Conservation (phyloP, 192 early-diverging fungal species). For the Coemansia sp. region DNA sequence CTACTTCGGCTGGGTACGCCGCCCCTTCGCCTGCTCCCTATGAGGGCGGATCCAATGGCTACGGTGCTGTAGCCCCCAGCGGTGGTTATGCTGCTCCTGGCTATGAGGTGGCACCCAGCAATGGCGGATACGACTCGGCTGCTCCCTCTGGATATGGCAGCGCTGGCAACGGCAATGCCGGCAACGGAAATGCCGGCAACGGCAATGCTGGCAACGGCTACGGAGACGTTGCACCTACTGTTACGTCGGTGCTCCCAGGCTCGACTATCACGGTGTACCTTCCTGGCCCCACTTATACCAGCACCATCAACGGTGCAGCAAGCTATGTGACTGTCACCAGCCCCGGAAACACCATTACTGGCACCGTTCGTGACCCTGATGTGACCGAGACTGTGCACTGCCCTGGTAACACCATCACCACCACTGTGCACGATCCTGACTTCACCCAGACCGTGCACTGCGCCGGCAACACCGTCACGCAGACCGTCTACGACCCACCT, state of each 20-base stretch:
- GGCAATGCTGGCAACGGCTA: slow-evolving; percentile 20
- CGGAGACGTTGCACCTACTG: slow-evolving; percentile 11
- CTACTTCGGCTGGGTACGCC: slow-evolving; percentile 17
- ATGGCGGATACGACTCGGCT: slow-evolving; percentile 22
- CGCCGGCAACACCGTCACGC: slow-evolving; percentile 23
- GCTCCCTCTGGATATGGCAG: slow-evolving; percentile 10
- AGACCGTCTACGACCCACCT: slow-evolving; percentile 30
- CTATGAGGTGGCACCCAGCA: slow-evolving; percentile 14
- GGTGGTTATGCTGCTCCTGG: slow-evolving; percentile 7
- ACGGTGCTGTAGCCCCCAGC: slow-evolving; percentile 16
- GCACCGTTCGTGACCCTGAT: slow-evolving; percentile 32
- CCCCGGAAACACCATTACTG: slow-evolving; percentile 30
- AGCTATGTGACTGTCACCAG: slow-evolving; percentile 26
- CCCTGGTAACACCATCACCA: slow-evolving; percentile 26
- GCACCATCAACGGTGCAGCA: slow-evolving; percentile 17
- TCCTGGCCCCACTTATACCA: slow-evolving; percentile 27
- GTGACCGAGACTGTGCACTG: slow-evolving; percentile 22
- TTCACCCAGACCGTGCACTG: slow-evolving; percentile 32
- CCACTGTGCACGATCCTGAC: slow-evolving; percentile 29
- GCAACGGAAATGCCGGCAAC: slow-evolving; percentile 8
- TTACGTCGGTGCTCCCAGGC: slow-evolving; percentile 22
- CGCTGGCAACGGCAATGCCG: no score
- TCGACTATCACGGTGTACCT: slow-evolving; percentile 25
- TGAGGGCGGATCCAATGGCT: slow-evolving; percentile 2
- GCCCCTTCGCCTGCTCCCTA: slow-evolving; percentile 13